These are phyloP conservation scores for Melaleuca alternifolia DNA, from an alignment of 345 rosid genomes.

Conservation along the genomic window DNA sequence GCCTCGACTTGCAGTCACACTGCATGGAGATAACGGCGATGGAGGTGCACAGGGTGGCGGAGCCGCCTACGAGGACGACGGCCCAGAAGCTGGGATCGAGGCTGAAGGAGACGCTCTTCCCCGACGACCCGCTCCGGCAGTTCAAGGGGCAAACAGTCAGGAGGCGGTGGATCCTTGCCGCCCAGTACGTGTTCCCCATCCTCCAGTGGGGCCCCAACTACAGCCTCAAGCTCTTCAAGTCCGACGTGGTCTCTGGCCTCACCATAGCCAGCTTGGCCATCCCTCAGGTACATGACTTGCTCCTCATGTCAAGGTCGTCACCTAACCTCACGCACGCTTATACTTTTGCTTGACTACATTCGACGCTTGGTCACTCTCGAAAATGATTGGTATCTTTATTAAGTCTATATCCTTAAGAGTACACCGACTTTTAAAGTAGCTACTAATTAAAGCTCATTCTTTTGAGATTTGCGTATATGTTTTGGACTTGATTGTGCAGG, in stretches of 20 bases:
- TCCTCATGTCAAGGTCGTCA: not conserved
- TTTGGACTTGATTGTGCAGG: constrained; percentile 33
- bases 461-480: not conserved
- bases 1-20: not conserved
- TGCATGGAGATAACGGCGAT: constrained; percentile 25
- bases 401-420: not conserved
- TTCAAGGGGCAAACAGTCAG: constrained; percentile 62
- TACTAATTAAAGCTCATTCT: not conserved
- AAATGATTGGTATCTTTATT: not conserved
- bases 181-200: constrained; percentile 76
- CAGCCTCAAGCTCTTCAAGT: constrained; percentile 58
- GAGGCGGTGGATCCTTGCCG: constrained; percentile 50
- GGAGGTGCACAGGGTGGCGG: constrained; percentile 63
- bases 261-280: constrained; percentile 99
- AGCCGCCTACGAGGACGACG: constrained; percentile 64
- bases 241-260: constrained; percentile 82
- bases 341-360: not conserved
- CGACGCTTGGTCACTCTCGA: not conserved
- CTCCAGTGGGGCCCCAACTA: constrained; percentile 87
- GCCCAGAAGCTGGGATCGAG: constrained; percentile 38
- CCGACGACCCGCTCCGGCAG: constrained; percentile 93
- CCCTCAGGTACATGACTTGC: constrained; percentile 48
- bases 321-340: not conserved
- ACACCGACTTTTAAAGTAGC: not conserved
- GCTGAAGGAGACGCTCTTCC: constrained; percentile 86